Conservation (phyloP, 2,329 filamentous ascomycete genomes). For the Sporothrix schenckii region DNA sequence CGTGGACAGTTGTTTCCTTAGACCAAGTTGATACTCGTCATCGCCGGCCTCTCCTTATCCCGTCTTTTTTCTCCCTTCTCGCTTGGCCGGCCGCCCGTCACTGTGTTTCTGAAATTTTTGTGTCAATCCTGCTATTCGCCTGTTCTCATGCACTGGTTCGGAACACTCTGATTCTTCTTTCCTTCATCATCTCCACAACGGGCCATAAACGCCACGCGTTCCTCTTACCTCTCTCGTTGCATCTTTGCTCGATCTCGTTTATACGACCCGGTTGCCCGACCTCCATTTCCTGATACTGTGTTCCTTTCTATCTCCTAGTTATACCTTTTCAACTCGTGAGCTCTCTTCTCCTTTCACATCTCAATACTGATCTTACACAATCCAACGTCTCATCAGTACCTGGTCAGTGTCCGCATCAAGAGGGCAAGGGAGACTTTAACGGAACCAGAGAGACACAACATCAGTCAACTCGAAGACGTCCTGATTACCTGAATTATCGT, state of each 20-base stretch:
- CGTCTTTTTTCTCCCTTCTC: slow-evolving; percentile 18
- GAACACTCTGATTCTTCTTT: background rate
- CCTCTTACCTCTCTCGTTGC: background rate
- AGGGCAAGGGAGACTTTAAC: slow-evolving; percentile 4
- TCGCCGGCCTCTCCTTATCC: background rate
- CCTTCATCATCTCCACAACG: background rate
- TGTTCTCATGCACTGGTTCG: background rate
- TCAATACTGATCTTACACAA: background rate
- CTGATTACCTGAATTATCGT: background rate
- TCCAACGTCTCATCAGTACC: background rate
- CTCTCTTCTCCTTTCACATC: background rate
- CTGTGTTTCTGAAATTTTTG: slow-evolving; percentile 9
- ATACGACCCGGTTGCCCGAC: slow-evolving; percentile 22
- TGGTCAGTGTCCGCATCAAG: background rate
- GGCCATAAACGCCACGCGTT: slow-evolving; percentile 16
- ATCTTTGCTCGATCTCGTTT: slow-evolving; percentile 18
- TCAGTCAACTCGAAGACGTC: slow-evolving; percentile 14
- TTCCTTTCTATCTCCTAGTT: background rate
- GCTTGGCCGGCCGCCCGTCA: background rate
- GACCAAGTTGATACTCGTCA: background rate
- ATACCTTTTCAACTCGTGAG: background rate
- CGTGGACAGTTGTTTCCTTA: background rate
- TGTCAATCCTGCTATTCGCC: background rate
- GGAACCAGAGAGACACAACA: background rate
- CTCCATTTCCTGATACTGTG: background rate